Evolutionary conservation across 78 protist genomes (phyloP).

Genomic region (Dictyostelium intermedium): DNA sequence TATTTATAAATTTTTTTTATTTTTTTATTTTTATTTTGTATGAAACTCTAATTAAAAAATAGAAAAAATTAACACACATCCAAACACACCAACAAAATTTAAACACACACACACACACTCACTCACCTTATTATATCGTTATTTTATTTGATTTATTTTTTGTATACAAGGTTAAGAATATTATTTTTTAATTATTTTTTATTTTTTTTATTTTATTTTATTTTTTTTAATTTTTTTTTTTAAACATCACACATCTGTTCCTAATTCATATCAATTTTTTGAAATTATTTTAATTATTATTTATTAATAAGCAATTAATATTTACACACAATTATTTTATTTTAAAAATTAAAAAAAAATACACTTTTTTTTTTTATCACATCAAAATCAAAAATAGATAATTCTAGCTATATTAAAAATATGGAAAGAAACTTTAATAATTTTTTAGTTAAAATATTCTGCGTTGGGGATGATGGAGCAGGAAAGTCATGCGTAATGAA

Average conservation of each 20-base stretch:
- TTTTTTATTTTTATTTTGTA: not conserved
- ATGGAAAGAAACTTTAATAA: not conserved
- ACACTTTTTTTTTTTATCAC: not conserved
- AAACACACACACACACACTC: not conserved
- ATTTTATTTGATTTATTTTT: not conserved
- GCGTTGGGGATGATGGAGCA: not conserved
- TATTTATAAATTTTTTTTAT: too few species aligned
- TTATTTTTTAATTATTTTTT: not conserved
- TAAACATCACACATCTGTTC: slow-evolving; percentile 8
- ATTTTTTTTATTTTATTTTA: not conserved
- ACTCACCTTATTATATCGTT: not conserved
- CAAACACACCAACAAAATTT: not conserved
- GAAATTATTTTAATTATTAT: not conserved
- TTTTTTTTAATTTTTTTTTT: not conserved
- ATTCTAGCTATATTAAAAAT: not conserved
- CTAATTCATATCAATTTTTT: not conserved
- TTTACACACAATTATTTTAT: not conserved
- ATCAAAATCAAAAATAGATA: not conserved
- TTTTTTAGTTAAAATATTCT: not conserved
- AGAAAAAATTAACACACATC: not conserved
- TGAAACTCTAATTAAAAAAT: not conserved
- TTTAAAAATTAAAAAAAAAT: not conserved
- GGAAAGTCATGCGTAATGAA: not conserved
- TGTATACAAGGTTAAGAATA: not conserved
- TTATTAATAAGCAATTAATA: not conserved